Evolutionary conservation across 73 alveolate genomes (phyloP), one percentile per base, ranked within the genome.

Genomic region (Urostyla sp.): DNA sequence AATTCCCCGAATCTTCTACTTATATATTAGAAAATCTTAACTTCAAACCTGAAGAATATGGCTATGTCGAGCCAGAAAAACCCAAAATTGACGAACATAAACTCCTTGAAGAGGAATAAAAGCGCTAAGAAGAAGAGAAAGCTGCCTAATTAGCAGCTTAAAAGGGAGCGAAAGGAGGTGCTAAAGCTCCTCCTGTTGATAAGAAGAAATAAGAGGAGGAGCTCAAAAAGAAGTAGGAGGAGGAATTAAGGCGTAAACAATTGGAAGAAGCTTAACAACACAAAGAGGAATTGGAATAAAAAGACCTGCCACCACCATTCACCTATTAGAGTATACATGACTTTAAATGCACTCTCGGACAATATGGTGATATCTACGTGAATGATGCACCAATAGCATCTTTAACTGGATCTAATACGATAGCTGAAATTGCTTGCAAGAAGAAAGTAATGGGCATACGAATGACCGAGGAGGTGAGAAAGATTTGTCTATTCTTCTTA

Each of bases 21-120:
- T 53, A 75, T 53, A 26, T 88, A 36, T 83, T 88, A 15, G 95
- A 88, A 53, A 90, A 85, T 76, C 52, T 79, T 21, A 78, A 61
- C 49, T 89, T 89, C 86, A 51, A 58, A 34, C 92, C 93, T 4
- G 90, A 55, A 36, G 96, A 89, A 49, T 76, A 84, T 67, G 96
- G 96, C 37, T 45, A 26, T 53, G 81, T 80, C 1, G 90, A 84
- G 54, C 88, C 88, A 3, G 84, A 43, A n/a, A 69, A 69, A 23
- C 88, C 87, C 0, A 73, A n/a, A n/a, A n/a, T 57, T 6, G 87
- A 80, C 31, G 84, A 45, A 26, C 84, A 67, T 3, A 56, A 59
- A 46, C 77, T 52, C 10, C 48, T 40, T 21, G 87, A 84, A 44
- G 92, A 67, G 43, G 92, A 60, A 36, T 78, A 40, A 10, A 81